Base-by-base conservation (phyloP, 148 eudicot species). In the Rhododendron williamsianum region DNA sequence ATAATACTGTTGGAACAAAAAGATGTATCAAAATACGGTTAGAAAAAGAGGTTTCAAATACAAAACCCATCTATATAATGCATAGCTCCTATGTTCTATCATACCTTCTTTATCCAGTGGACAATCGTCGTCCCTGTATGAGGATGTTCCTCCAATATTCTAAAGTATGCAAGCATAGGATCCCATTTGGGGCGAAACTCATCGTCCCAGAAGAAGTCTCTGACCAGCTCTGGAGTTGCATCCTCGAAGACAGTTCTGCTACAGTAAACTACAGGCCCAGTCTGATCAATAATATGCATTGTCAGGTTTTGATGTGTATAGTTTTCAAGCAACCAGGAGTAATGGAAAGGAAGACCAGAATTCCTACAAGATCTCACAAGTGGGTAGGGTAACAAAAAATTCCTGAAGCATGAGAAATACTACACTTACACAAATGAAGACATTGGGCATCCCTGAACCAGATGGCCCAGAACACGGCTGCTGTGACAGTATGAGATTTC, bases 191-290 rank as follows among this genome's bases (percentile, higher is more conserved):
- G 93, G 46, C 99, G 95, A 80, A 93, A 94, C 86, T 97, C 98
- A 83, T 97, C 98, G 86, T 97, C 99, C 99, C 98, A 97, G 85
- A 97, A 97, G 85, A 95, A 97, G 91, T 97, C 99, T 88, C 98
- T 95, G 86, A 97, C 98, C 82, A 94, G 81, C 90, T 97, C 99
- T 19, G 98, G 89, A 86, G 94, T 89, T 82, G 95, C 91, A 89
- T 97, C 99, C 87, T 97, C 98, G 84, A 95, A 97, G 76, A 97
- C 90, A 54, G 99, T 97, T 91, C 89, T 93, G 89, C 98, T 97
- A 38, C 94, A 92, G 86, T 94, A 95, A 41, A 95, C 89, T 49
- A 91, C 90, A 21, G 95, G 95, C 23, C 94, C 98, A 85, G 74
- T 90, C 98, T 93, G 93, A 87, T 49, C 76, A 78, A 87, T 2